These are phyloP conservation scores for Metarhizium brunneum DNA, from an alignment of 2,329 filamentous ascomycete species.

Conservation along the genomic window DNA sequence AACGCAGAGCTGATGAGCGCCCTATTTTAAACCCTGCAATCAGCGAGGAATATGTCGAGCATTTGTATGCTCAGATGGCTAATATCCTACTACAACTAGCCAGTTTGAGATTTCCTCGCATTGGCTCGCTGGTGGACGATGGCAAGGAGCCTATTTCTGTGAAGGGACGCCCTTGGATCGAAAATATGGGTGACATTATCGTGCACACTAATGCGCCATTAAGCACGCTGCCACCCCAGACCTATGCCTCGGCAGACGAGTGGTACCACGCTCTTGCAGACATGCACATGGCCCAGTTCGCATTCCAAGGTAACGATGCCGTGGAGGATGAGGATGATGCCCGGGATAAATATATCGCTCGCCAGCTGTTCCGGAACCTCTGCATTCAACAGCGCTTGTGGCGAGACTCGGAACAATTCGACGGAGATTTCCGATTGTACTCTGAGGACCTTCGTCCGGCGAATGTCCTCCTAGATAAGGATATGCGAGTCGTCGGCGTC, in stretches of 20 bases:
- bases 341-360: constrained; percentile 22
- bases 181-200: constrained; percentile 30
- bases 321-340: constrained; percentile 20
- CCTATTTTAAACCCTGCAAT: constrained; percentile 25
- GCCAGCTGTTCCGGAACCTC: constrained; percentile 23
- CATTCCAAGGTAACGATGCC: constrained; percentile 28
- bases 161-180: constrained; percentile 23
- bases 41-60: constrained; percentile 19
- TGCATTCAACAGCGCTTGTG: constrained; percentile 8
- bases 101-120: constrained; percentile 21
- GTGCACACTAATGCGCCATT: constrained; percentile 13
- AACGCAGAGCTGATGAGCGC: constrained; percentile 11
- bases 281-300: constrained; percentile 26
- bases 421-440: constrained; percentile 10
- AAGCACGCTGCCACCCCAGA: constrained; percentile 13
- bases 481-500: constrained; percentile 18
- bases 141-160: constrained; percentile 8
- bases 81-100: constrained; percentile 31
- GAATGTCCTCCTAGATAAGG: constrained; percentile 23
- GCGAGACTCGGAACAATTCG: neutral
- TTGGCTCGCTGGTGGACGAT: constrained; percentile 25
- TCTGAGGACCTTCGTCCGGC: constrained; percentile 18
- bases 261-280: constrained; percentile 26
- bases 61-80: constrained; percentile 30
- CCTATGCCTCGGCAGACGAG: constrained; percentile 19